Evolutionary conservation across 2,329 filamentous ascomycete species (phyloP), one percentile per base, ranked within the genome.

Genomic region (Aspergillus sp.): DNA sequence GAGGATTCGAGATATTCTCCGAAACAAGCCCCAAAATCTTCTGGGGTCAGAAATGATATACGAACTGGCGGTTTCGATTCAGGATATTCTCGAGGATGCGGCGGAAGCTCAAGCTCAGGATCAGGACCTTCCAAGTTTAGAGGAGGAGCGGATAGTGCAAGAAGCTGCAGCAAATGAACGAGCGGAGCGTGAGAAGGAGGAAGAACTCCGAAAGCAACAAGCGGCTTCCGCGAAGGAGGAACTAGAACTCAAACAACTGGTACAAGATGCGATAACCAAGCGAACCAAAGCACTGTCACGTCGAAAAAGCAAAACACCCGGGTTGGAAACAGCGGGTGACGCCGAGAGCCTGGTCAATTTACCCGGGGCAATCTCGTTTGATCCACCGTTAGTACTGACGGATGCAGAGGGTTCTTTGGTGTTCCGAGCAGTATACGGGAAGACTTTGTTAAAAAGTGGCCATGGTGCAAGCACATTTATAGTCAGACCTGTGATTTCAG

Each of bases 91-190:
- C 4, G 91, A 97, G 74, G 90, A 96, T 71, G 91, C 91, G n/a
- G 90, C 91, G 1, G 82, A 87, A 63, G 86, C 87, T 26, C 89
- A 89, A 64, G 88, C 89, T 48, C 85, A 88, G 55, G 89, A 91
- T 32, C 84, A 87, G 55, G 84, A 91, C 60, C 78, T 96, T 15
- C 92, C 91, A 1, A 96, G 91, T 32, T 80, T 98, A 6, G 91
- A 96, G 68, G 91, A 96, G 66, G 93, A 98, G 73, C 85, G 93
- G 39, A 91, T 89, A 26, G 86, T 86, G 13, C 91, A 96, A 61
- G 90, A 96, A 75, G 89, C 89, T 20, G 85, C 84, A 22, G 80
- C 90, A 26, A 85, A 85, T 53, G 76, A 79, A 56, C 74, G 81
- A 64, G 80, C 78, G 49, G 80, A 81, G 61, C 75, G 76, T 52